Evolutionary conservation across 305 asterid genomes (phyloP).

Genomic region (Rubia peregrina): DNA sequence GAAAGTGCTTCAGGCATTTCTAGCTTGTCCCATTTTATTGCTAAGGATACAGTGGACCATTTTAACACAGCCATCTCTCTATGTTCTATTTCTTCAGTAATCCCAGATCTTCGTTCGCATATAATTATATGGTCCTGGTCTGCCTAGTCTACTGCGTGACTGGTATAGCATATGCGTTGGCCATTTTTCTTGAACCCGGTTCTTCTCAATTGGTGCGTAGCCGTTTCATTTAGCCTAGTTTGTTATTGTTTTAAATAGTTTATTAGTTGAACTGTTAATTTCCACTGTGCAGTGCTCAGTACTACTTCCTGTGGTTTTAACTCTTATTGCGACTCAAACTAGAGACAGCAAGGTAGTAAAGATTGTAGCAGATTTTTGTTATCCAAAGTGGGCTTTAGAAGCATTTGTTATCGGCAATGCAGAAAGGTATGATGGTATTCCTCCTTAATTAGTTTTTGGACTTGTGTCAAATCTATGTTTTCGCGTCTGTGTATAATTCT

Average conservation of each 20-base stretch:
- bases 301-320: constrained; percentile 83
- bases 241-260: constrained; percentile 14
- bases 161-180: constrained; percentile 75
- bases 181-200: constrained; percentile 91
- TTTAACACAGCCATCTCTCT: constrained; percentile 73
- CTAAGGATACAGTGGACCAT: constrained; percentile 87
- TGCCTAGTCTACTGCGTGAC: constrained; percentile 94
- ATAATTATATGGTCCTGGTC: constrained; percentile 67
- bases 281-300: constrained; percentile 61
- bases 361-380: constrained; percentile 50
- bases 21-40: constrained; percentile 78
- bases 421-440: constrained; percentile 41
- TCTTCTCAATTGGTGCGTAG: constrained; percentile 84
- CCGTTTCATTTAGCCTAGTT: background rate
- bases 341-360: constrained; percentile 38
- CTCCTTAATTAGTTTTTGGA: background rate
- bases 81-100: constrained; percentile 93
- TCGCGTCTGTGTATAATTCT: background rate
- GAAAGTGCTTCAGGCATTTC: constrained; percentile 93
- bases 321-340: constrained; percentile 68
- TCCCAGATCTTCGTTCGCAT: constrained; percentile 71
- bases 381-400: constrained; percentile 96
- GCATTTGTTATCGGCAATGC: constrained; percentile 84
- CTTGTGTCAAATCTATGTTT: background rate
- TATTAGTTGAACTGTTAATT: constrained; percentile 11